A percentile compares a stretch with the other conserved stretches of the same genome.
Conservation (phyloP, 495 filamentous ascomycete genomes). For the Podospora pseudoanserina region DNA sequence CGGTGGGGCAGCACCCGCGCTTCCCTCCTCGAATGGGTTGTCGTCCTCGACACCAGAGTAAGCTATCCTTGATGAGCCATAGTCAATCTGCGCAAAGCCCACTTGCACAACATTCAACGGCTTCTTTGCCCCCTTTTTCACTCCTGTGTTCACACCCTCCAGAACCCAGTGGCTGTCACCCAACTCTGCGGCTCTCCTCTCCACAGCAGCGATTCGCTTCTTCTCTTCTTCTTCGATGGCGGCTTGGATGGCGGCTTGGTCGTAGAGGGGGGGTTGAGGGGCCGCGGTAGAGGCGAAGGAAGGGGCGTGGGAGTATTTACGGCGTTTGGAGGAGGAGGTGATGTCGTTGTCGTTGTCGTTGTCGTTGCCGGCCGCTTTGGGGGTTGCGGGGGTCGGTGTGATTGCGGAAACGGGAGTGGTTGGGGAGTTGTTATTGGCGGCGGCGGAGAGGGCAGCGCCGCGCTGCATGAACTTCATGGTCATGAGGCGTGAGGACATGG, state of each 20-base stretch:
- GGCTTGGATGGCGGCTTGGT: conserved; percentile 56
- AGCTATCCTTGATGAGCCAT: conserved; percentile 6
- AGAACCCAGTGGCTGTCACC: conserved; percentile 91
- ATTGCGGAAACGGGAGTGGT: conserved; percentile 33
- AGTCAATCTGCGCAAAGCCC: conserved; percentile 49
- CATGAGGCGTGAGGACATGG: conserved; percentile 83
- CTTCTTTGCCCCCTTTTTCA: conserved; percentile 24
- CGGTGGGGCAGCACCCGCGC: conserved; percentile 10
- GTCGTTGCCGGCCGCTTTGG: conserved; percentile 36
- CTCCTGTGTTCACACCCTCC: conserved; percentile 30
- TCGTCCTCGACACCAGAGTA: conserved; percentile 11
- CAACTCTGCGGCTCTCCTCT: conserved; percentile 65
- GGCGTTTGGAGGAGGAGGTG: conserved; percentile 47
- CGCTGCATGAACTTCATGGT: conserved; percentile 99
- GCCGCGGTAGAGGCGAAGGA: conserved; percentile 13
- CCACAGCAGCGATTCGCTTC: conserved; percentile 66
- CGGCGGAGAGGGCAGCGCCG: conserved; percentile 50
- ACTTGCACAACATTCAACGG: conserved; percentile 46
- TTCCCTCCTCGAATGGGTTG: conserved; percentile 10
- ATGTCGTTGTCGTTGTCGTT: conserved; percentile 22
- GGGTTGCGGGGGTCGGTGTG: conserved; percentile 38
- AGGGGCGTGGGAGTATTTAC: conserved; percentile 38
- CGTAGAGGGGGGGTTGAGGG: conserved; percentile 30
- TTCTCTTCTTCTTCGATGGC: conserved; percentile 72
- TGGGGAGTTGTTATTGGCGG: neutral